Percentiles rank a stretch among this genome's conserved stretches.
These are phyloP conservation scores for Solanum pennellii DNA, from an alignment of 257 asterid genomes.

Conservation along the genomic window DNA sequence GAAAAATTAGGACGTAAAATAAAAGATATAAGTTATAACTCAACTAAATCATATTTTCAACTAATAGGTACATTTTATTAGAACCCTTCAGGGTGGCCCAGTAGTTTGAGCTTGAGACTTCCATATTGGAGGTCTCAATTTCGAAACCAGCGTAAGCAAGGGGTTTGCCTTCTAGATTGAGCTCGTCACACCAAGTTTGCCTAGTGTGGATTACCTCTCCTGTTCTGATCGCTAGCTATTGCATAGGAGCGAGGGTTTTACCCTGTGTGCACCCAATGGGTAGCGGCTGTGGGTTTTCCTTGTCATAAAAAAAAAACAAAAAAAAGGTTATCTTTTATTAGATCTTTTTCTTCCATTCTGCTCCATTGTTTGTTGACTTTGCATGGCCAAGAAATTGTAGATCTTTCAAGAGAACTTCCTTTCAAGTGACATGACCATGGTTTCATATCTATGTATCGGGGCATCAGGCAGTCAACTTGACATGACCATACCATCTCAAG, in stretches of 20 bases:
- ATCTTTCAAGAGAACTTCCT: background rate
- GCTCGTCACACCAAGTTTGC: too few species aligned
- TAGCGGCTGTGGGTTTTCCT: too few species aligned
- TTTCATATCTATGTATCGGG: background rate
- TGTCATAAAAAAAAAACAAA: too few species aligned
- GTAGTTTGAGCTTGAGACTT: too few species aligned
- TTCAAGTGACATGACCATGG: background rate
- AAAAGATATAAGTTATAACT: background rate
- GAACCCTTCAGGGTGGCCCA: too few species aligned
- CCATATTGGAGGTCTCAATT: too few species aligned
- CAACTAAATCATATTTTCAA: background rate
- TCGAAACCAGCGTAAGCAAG: too few species aligned
- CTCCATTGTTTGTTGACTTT: background rate
- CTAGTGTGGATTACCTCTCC: too few species aligned
- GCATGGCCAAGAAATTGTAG: background rate
- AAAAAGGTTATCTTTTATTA: background rate
- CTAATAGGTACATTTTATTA: background rate
- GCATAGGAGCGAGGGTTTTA: too few species aligned
- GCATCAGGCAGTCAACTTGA: background rate
- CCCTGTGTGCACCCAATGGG: fast-evolving
- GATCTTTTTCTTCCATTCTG: background rate
- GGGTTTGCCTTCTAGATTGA: too few species aligned
- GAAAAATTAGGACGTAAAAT: background rate
- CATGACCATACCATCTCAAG: background rate
- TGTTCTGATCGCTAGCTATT: too few species aligned